These are phyloP conservation scores for Aquilaria sinensis DNA, from an alignment of 345 rosid species.

Conservation along the genomic window DNA sequence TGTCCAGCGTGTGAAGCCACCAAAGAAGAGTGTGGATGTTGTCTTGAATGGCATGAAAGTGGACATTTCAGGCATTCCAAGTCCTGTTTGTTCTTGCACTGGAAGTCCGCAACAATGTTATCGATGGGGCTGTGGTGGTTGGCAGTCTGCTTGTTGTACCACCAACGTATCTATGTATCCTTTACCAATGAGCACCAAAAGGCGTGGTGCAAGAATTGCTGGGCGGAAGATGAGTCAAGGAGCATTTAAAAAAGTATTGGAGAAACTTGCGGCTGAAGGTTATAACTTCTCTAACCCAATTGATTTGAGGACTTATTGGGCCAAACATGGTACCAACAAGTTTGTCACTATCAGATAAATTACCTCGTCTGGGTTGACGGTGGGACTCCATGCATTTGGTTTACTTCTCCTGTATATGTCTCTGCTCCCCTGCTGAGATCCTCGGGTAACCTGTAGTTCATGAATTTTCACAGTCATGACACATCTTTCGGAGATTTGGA, in stretches of 20 bases:
- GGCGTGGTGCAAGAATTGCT: conserved; percentile 94
- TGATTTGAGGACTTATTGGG: conserved; percentile 94
- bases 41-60: conserved; percentile 76
- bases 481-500: conserved; percentile 26
- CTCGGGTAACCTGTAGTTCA: conserved; percentile 28
- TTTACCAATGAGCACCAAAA: conserved; percentile 89
- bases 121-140: conserved; percentile 99
- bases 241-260: conserved; percentile 94
- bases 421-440: conserved; percentile 38
- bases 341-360: conserved; percentile 95
- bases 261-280: conserved; percentile 91
- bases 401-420: conserved; percentile 37
- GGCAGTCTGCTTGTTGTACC: conserved; percentile 98
- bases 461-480: conserved; percentile 23
- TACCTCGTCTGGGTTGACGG: conserved; percentile 9
- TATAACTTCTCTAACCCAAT: conserved; percentile 68
- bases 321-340: conserved; percentile 98
- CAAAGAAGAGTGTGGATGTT: conserved; percentile 74
- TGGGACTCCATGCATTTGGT: conserved; percentile 25
- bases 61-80: conserved; percentile 85
- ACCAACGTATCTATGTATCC: conserved; percentile 90
- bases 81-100: conserved; percentile 95
- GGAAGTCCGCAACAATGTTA: conserved; percentile 92
- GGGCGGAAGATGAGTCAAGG: conserved; percentile 99
- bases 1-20: conserved; percentile 61